Conservation (phyloP, 768 basidiomycete species). For the Rickenella mellea region DNA sequence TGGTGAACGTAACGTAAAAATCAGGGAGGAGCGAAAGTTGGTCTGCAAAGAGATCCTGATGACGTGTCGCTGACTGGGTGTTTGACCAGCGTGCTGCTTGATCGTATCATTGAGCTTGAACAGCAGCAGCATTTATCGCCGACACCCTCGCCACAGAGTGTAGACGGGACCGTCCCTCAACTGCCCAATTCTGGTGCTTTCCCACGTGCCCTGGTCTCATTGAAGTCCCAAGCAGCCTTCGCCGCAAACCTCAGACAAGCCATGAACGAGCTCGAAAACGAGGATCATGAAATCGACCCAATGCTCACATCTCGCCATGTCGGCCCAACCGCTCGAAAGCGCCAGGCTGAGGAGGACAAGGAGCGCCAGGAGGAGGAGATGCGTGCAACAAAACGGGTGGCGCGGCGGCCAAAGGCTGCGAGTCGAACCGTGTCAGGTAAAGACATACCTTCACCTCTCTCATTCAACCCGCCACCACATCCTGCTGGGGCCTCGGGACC, state of each 20-base stretch:
- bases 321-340: slow-evolving; percentile 34
- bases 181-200: slow-evolving; percentile 37
- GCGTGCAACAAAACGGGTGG: slow-evolving; percentile 28
- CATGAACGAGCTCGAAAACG: slow-evolving; percentile 32
- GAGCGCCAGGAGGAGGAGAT: slow-evolving; percentile 37
- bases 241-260: slow-evolving; percentile 39
- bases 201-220: slow-evolving; percentile 36
- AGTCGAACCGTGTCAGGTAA: not conserved
- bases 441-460: slow-evolving; percentile 6
- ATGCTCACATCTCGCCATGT: slow-evolving; percentile 35
- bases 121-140: slow-evolving; percentile 22
- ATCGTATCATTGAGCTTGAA: slow-evolving; percentile 57
- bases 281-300: slow-evolving; percentile 38
- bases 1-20: slow-evolving; percentile 52
- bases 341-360: slow-evolving; percentile 31
- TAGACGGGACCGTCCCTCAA: slow-evolving; percentile 12
- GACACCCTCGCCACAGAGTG: slow-evolving; percentile 13
- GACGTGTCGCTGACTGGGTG: not conserved
- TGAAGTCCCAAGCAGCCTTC: slow-evolving; percentile 34
- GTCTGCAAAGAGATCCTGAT: slow-evolving; percentile 15
- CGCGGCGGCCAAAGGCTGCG: slow-evolving; percentile 8
- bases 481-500: too few species aligned
- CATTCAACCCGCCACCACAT: too few species aligned
- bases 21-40: slow-evolving; percentile 56
- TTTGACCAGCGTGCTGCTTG: slow-evolving; percentile 36